These are phyloP conservation scores for Funneliformis mosseae DNA, from an alignment of 192 early-diverging fungal species.

Conservation along the genomic window DNA sequence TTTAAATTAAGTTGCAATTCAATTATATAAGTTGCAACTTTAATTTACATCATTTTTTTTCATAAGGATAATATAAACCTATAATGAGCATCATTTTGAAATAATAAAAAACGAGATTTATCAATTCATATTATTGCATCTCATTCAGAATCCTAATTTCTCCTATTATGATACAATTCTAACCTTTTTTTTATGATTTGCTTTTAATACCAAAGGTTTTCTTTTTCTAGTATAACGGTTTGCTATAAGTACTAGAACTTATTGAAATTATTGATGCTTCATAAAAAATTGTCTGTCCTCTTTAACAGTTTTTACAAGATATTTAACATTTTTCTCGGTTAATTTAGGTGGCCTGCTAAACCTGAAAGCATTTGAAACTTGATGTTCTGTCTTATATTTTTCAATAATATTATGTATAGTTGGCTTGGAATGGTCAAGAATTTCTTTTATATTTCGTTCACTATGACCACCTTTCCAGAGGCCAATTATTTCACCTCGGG, in stretches of 20 bases:
- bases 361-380: neutral
- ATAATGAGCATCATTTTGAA: neutral
- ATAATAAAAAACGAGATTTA: neutral
- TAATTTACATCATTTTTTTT: no score
- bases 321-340: neutral
- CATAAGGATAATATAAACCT: neutral
- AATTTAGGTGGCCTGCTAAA: neutral
- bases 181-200: neutral
- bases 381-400: neutral
- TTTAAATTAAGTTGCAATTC: no score
- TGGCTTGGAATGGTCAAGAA: neutral
- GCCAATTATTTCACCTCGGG: neutral
- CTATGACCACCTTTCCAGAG: neutral
- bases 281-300: neutral
- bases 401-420: neutral
- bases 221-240: neutral
- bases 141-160: neutral
- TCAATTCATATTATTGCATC: neutral
- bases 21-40: no score
- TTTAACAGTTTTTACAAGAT: neutral
- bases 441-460: neutral
- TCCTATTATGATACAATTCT: neutral
- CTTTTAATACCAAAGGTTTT: neutral
- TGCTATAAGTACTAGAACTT: neutral
- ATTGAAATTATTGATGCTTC: neutral